Evolutionary conservation across 2,329 filamentous ascomycete genomes (phyloP).

Genomic region (Hypoxylon sp.): DNA sequence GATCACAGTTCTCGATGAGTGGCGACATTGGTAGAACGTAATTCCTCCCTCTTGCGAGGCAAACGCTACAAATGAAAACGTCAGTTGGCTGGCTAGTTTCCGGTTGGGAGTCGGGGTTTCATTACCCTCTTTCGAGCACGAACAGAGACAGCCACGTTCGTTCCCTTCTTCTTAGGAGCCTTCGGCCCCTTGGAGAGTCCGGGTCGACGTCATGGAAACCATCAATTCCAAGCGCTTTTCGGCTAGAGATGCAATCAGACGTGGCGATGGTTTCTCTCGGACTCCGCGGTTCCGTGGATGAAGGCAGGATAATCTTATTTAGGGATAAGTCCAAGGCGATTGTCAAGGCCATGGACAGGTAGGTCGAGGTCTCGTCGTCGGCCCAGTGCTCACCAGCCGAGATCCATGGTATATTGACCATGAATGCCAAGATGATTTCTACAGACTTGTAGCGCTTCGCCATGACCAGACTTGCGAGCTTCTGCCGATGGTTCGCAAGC

Average conservation of each 20-base stretch:
- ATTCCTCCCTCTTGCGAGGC: constrained; percentile 76
- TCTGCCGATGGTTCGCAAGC: constrained; percentile 74
- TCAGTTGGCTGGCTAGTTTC: constrained; percentile 40
- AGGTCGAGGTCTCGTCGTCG: constrained; percentile 80
- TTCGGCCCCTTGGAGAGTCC: constrained; percentile 70
- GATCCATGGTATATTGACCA: constrained; percentile 85
- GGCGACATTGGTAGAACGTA: constrained; percentile 78
- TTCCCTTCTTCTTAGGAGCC: constrained; percentile 75
- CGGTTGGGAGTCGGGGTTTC: constrained; percentile 1
- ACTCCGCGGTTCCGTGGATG: constrained; percentile 62
- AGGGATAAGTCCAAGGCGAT: constrained; percentile 78
- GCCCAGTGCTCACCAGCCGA: constrained; percentile 76
- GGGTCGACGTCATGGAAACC: constrained; percentile 76
- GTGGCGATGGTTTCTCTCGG: constrained; percentile 67
- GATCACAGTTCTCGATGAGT: constrained; percentile 76
- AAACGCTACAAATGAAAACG: constrained; percentile 63
- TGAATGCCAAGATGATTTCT: constrained; percentile 81
- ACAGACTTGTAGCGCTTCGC: constrained; percentile 75
- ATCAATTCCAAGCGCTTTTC: constrained; percentile 75
- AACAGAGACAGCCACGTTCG: constrained; percentile 80
- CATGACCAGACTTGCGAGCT: constrained; percentile 74
- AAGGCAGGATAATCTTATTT: constrained; percentile 76
- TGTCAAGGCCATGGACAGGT: constrained; percentile 77
- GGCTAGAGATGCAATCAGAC: constrained; percentile 78
- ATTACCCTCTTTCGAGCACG: constrained; percentile 77